Evolutionary conservation across 805 yeast species (phyloP).

Genomic region (Kregervanrija pseudodelftensis): DNA sequence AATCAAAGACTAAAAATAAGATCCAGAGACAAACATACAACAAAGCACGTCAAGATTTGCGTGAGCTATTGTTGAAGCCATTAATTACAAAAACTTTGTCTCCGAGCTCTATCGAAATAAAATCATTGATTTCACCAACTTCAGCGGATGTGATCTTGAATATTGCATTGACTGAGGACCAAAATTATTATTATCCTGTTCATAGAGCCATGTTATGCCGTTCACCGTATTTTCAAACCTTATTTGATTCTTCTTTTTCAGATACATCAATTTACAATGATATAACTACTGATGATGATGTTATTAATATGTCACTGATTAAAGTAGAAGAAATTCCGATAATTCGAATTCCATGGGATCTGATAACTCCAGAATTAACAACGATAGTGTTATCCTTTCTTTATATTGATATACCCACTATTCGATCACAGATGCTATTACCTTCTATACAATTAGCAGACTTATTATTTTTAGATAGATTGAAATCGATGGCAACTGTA

Average conservation of each 20-base stretch:
- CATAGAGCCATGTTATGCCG: slow-evolving; percentile 56
- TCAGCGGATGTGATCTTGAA: slow-evolving; percentile 43
- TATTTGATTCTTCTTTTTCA: slow-evolving; percentile 48
- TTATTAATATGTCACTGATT: no score
- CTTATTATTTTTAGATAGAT: slow-evolving; percentile 48
- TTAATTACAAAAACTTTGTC: no score
- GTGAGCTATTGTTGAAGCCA: no score
- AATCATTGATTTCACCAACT: no score
- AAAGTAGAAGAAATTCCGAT: background rate
- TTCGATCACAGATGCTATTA: slow-evolving; percentile 44
- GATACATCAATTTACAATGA: slow-evolving; percentile 15
- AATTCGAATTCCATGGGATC: background rate
- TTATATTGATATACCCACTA: slow-evolving; percentile 51
- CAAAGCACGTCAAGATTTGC: slow-evolving; percentile 21
- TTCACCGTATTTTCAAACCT: slow-evolving; percentile 55
- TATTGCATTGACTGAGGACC: slow-evolving; percentile 19
- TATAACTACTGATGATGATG: slow-evolving; percentile 1
- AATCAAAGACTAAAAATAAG: slow-evolving; percentile 27
- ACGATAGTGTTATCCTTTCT: slow-evolving; percentile 33
- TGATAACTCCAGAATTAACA: slow-evolving; percentile 1
- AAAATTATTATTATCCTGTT: slow-evolving; percentile 44
- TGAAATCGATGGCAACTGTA: slow-evolving; percentile 58
- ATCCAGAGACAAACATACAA: slow-evolving; percentile 29
- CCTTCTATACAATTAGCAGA: slow-evolving; percentile 58
- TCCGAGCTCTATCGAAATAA: no score